Evolutionary conservation across 2,329 filamentous ascomycete species (phyloP).

Genomic region (Pseudocercospora vitis): DNA sequence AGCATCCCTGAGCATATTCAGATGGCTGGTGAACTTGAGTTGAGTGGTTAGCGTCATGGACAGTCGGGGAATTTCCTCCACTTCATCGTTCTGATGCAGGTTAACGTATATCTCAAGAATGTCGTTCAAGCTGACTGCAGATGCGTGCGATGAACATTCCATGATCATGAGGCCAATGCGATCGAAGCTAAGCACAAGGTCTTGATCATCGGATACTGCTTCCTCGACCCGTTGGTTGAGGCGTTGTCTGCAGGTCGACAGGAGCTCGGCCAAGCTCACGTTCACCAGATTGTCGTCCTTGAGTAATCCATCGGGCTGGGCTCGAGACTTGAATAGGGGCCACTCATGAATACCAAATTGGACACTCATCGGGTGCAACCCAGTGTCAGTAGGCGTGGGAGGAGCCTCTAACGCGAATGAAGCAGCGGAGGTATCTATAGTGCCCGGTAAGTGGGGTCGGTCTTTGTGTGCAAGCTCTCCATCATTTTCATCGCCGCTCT

Average conservation of each 20-base stretch:
- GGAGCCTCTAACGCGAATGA: conserved; percentile 27
- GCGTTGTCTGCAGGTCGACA: conserved; percentile 47
- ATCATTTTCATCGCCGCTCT: conserved; percentile 3
- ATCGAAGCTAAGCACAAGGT: conserved; percentile 58
- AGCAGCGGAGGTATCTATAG: conserved; percentile 17
- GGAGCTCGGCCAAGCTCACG: conserved; percentile 55
- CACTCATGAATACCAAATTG: conserved; percentile 58
- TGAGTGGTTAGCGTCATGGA: conserved; percentile 55
- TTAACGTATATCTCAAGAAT: conserved; percentile 61
- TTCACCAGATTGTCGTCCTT: conserved; percentile 57
- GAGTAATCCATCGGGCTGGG: conserved; percentile 56
- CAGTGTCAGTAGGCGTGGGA: conserved; percentile 39
- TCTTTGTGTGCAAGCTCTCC: conserved; percentile 10
- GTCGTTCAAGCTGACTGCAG: conserved; percentile 55
- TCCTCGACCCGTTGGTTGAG: conserved; percentile 56
- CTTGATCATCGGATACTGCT: conserved; percentile 57
- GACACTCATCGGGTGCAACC: conserved; percentile 52
- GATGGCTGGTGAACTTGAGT: conserved; percentile 54
- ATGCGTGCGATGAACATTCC: conserved; percentile 54
- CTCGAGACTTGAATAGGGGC: conserved; percentile 58
- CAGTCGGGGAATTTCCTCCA: conserved; percentile 57
- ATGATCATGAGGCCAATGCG: conserved; percentile 56
- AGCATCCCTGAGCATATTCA: conserved; percentile 54
- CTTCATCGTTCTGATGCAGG: conserved; percentile 60
- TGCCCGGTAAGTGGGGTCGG: conserved; percentile 15